phyloP scores from a whole-genome alignment of 305 asterid species.

The Solanum hybrid region DNA sequence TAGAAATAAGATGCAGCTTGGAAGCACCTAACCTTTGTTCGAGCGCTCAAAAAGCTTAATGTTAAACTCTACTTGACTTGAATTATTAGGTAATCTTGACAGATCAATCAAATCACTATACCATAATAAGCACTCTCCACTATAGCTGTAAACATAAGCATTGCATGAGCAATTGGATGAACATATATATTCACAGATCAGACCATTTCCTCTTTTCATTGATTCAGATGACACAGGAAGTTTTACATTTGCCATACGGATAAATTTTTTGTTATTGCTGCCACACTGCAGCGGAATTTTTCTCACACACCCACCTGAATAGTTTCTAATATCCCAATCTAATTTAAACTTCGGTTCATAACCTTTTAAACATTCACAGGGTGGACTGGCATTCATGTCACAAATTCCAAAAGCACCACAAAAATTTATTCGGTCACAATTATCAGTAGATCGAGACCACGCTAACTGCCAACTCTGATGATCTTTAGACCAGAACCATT shows the following conservation, averaged over 20 bases:
- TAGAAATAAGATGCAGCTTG: background rate
- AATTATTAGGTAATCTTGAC: background rate
- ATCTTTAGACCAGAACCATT: background rate
- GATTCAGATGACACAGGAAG: conserved; percentile 18
- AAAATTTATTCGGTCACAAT: background rate
- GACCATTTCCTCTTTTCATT: background rate
- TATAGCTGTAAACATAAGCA: conserved; percentile 6
- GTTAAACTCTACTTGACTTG: background rate
- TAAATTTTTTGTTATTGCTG: background rate
- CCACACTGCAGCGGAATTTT: background rate
- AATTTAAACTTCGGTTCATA: background rate
- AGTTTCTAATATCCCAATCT: conserved; percentile 3
- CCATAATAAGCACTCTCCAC: conserved; percentile 16
- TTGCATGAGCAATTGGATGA: conserved; percentile 15
- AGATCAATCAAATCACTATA: conserved; percentile 15
- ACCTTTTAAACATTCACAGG: conserved; percentile 14
- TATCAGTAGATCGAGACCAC: background rate
- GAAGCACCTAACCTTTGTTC: background rate
- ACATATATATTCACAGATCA: conserved; percentile 10
- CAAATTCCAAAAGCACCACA: conserved; percentile 27
- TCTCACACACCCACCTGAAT: conserved; percentile 17
- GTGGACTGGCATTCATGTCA: background rate
- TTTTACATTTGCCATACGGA: background rate
- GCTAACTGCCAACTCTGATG: background rate
- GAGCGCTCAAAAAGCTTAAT: background rate